Conservation (phyloP, 2,329 filamentous ascomycete genomes). For the Phyllosticta citrichinensis region DNA sequence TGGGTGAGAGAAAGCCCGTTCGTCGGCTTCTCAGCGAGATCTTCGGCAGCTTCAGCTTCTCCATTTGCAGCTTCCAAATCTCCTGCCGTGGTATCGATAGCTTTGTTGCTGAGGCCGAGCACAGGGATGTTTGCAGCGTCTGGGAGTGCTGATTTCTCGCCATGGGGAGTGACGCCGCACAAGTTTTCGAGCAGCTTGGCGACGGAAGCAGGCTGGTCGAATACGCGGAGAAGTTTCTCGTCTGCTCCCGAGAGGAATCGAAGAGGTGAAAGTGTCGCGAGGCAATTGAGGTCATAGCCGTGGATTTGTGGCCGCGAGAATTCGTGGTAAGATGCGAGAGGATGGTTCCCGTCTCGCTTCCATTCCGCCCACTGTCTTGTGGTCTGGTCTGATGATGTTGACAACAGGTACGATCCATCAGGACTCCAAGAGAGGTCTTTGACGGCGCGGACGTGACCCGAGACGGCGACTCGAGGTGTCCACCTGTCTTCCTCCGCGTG, state of each 20-base stretch:
- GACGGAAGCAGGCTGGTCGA: slow-evolving; percentile 77
- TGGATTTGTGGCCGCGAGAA: slow-evolving; percentile 94
- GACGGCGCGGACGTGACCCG: slow-evolving; percentile 74
- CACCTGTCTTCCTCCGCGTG: slow-evolving; percentile 54
- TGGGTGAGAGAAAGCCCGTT: slow-evolving; percentile 53
- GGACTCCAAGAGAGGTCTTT: slow-evolving; percentile 77
- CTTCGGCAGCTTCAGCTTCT: slow-evolving; percentile 40
- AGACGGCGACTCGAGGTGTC: slow-evolving; percentile 65
- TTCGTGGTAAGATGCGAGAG: slow-evolving; percentile 70
- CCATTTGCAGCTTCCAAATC: slow-evolving; percentile 19
- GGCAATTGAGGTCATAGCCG: slow-evolving; percentile 94
- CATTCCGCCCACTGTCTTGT: slow-evolving; percentile 78
- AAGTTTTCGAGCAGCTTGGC: slow-evolving; percentile 62
- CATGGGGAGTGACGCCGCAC: slow-evolving; percentile 43
- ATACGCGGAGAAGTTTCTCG: slow-evolving; percentile 95
- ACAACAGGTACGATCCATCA: slow-evolving; percentile 73
- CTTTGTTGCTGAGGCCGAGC: slow-evolving; percentile 91
- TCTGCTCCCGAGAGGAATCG: slow-evolving; percentile 92
- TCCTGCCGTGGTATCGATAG: slow-evolving; percentile 46
- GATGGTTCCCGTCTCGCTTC: slow-evolving; percentile 37
- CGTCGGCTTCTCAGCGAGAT: slow-evolving; percentile 50
- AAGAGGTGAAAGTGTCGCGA: slow-evolving; percentile 60
- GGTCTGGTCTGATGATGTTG: slow-evolving; percentile 86
- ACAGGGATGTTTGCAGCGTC: slow-evolving; percentile 93
- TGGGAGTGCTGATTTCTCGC: slow-evolving; percentile 41